Conservation (phyloP, 2,329 filamentous ascomycete genomes). For the Pseudonectria foliicola region DNA sequence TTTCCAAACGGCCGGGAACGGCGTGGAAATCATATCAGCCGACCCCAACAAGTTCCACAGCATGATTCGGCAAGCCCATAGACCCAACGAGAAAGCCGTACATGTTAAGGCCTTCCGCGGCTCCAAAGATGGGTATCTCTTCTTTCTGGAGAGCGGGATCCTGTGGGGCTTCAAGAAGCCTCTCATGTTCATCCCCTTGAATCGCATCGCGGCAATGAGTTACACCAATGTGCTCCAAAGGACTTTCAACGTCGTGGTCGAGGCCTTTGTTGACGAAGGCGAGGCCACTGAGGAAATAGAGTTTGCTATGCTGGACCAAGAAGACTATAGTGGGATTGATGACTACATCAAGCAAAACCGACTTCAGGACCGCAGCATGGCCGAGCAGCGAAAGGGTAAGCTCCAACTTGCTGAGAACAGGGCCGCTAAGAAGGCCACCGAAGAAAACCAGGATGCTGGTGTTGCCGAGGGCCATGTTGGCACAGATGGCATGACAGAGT, state of each 20-base stretch:
- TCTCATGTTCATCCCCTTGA: constrained; percentile 55
- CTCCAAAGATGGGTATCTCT: constrained; percentile 61
- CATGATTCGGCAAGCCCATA: constrained; percentile 47
- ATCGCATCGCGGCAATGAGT: constrained; percentile 54
- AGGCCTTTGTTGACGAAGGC: constrained; percentile 44
- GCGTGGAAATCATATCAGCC: constrained; percentile 42
- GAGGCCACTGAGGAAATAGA: constrained; percentile 54
- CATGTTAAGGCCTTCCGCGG: constrained; percentile 61
- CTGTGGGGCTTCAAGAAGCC: constrained; percentile 67
- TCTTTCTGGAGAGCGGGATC: constrained; percentile 60
- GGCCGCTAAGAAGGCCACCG: constrained; percentile 36
- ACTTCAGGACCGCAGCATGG: constrained; percentile 62
- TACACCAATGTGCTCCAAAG: constrained; percentile 61
- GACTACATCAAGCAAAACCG: constrained; percentile 55
- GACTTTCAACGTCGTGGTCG: constrained; percentile 61
- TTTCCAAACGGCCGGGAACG: constrained; percentile 42
- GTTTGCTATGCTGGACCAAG: constrained; percentile 63
- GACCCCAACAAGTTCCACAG: constrained; percentile 53
- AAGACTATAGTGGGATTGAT: constrained; percentile 58
- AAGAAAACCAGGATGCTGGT: constrained; percentile 28
- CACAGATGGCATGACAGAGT: constrained; percentile 36
- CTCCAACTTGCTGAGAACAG: constrained; percentile 54
- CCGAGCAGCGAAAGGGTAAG: constrained; percentile 60
- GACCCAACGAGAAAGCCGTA: constrained; percentile 55
- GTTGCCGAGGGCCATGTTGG: constrained; percentile 28